Conservation (phyloP, 2,329 filamentous ascomycete species). For the Juglanconis sp. region DNA sequence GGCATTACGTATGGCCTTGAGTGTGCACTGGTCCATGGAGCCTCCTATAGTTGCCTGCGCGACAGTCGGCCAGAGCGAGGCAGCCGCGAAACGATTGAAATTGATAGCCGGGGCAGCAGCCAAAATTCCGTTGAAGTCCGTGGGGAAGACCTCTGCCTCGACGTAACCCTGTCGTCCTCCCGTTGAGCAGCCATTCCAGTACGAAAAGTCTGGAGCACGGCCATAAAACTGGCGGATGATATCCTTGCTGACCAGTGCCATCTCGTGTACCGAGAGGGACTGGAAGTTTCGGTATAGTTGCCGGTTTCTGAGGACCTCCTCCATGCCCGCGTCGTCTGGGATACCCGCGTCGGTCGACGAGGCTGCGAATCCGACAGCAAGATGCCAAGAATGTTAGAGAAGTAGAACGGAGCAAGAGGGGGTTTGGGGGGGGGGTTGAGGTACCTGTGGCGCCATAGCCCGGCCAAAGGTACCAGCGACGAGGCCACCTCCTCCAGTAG, state of each 20-base stretch:
- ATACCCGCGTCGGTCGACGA: neutral
- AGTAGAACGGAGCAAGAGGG: too few relatives aligned
- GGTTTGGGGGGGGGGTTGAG: neutral
- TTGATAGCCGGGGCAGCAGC: constrained; percentile 42
- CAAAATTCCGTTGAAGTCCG: constrained; percentile 56
- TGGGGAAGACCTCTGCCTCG: constrained; percentile 48
- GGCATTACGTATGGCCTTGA: neutral
- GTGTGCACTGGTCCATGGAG: constrained; percentile 22
- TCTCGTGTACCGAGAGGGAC: constrained; percentile 27
- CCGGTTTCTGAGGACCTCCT: neutral
- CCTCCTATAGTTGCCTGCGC: constrained; percentile 21
- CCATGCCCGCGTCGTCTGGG: neutral
- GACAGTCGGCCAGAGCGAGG: constrained; percentile 30
- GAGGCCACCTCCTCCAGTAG: constrained; percentile 5
- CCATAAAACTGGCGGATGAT: constrained; percentile 47
- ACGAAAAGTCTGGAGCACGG: constrained; percentile 36
- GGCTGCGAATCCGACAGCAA: neutral
- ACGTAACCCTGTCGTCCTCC: constrained; percentile 58
- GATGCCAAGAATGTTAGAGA: too few relatives aligned
- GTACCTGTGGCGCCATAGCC: neutral
- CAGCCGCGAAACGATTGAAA: constrained; percentile 37
- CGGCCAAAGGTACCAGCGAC: neutral
- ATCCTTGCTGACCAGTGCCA: constrained; percentile 41
- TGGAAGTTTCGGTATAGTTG: neutral
- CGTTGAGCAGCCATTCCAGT: constrained; percentile 57